Conservation (phyloP, 805 yeast species). For the Sugiyamaella valdiviana region DNA sequence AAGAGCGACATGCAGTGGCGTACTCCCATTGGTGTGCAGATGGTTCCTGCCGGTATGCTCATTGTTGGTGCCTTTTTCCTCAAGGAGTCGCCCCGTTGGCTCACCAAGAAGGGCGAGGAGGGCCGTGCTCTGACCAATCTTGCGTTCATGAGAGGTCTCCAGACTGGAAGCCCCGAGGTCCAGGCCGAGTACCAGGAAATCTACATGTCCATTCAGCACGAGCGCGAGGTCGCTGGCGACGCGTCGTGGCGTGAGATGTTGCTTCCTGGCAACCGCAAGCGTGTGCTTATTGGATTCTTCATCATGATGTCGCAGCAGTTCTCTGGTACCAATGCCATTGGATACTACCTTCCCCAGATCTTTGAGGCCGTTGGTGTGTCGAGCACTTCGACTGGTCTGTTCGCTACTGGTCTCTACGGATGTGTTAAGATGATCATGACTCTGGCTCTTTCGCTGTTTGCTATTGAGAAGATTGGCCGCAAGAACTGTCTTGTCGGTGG, state of each 20-base stretch:
- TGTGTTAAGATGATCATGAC: slow-evolving; percentile 34
- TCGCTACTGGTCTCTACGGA: slow-evolving; percentile 51
- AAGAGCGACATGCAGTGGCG: slow-evolving; percentile 42
- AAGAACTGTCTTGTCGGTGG: slow-evolving; percentile 22
- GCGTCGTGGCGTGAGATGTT: slow-evolving; percentile 15
- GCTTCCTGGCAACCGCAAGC: slow-evolving; percentile 9
- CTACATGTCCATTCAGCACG: slow-evolving; percentile 40
- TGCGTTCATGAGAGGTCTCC: slow-evolving; percentile 41
- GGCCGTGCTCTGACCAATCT: slow-evolving; percentile 37
- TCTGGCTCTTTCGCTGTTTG: slow-evolving; percentile 20
- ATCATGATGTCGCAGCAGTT: slow-evolving; percentile 34
- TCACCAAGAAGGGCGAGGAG: slow-evolving; percentile 45
- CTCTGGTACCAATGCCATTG: slow-evolving; percentile 25
- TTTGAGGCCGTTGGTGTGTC: slow-evolving; percentile 45
- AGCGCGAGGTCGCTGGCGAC: slow-evolving; percentile 30
- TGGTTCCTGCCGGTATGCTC: slow-evolving; percentile 46
- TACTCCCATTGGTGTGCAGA: slow-evolving; percentile 61
- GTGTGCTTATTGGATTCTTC: slow-evolving; percentile 8
- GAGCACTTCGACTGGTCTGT: slow-evolving; percentile 41
- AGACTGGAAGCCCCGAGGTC: slow-evolving; percentile 44
- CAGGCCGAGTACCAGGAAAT: slow-evolving; percentile 47
- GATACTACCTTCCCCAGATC: slow-evolving; percentile 49
- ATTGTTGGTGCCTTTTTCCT: slow-evolving; percentile 37
- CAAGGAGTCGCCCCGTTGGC: slow-evolving; percentile 41
- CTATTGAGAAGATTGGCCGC: slow-evolving; percentile 25